phyloP scores from a whole-genome alignment of 371 early-diverging fungal species.

The Coemansia sp. region DNA sequence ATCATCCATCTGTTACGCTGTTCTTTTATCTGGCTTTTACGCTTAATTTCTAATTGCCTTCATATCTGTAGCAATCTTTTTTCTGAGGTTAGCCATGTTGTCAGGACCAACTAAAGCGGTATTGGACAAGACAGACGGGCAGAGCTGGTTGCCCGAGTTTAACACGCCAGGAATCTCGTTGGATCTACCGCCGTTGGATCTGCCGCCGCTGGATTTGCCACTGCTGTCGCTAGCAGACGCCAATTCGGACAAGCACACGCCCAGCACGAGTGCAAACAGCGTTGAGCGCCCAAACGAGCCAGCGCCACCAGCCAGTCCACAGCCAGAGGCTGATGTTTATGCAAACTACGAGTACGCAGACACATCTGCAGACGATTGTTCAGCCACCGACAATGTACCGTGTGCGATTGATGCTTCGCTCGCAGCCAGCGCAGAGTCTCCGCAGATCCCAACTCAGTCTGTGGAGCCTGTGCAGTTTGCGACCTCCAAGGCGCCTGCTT shows the following conservation, averaged over 20 bases:
- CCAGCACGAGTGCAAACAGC: neutral
- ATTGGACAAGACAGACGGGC: neutral
- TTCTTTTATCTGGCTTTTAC: neutral
- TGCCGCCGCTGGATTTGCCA: conserved; percentile 10
- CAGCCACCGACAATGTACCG: neutral
- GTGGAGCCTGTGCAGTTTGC: no score
- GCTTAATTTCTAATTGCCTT: neutral
- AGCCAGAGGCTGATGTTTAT: neutral
- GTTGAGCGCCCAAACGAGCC: neutral
- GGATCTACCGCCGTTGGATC: conserved; percentile 2
- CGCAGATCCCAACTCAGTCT: no score
- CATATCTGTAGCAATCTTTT: neutral
- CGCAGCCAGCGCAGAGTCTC: no score
- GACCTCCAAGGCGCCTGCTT: no score
- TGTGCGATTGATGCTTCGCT: no score
- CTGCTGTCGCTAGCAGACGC: conserved; percentile 7
- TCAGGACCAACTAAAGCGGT: conserved; percentile 11
- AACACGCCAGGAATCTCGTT: conserved; percentile 26
- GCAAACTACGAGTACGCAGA: conserved; percentile 6
- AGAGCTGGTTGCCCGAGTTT: conserved; percentile 42
- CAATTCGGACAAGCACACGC: neutral
- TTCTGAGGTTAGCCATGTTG: conserved; percentile 13
- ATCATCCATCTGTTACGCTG: no score
- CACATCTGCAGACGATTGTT: neutral
- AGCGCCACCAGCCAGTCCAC: neutral